Conservation (phyloP, 768 basidiomycete species). For the Suillus paluster region DNA sequence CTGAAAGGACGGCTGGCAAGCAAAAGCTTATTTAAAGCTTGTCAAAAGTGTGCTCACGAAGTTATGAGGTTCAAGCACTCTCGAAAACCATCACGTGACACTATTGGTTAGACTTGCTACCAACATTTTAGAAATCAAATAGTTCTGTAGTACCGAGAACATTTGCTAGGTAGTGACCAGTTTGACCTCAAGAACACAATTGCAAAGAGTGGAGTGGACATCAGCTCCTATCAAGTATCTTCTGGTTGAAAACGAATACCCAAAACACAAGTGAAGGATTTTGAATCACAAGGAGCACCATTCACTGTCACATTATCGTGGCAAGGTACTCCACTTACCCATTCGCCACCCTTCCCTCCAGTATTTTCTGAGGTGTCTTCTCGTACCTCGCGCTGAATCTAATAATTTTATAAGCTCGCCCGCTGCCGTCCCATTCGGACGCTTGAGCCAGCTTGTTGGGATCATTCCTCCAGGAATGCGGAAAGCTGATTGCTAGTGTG, state of each 20-base stretch:
- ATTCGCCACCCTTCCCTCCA: background rate
- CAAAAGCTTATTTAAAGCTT: background rate
- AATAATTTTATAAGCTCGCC: slow-evolving; percentile 8
- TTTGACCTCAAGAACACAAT: background rate
- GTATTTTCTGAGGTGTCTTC: background rate
- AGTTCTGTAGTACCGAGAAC: no score
- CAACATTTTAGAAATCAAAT: no score
- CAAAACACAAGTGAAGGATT: background rate
- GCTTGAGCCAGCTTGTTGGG: slow-evolving; percentile 6
- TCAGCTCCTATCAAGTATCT: background rate
- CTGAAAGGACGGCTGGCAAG: slow-evolving; percentile 4
- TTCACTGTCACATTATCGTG: background rate
- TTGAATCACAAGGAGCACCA: background rate
- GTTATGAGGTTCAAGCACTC: no score
- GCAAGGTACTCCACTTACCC: background rate
- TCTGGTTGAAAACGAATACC: background rate
- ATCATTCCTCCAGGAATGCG: background rate
- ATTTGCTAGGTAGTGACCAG: background rate
- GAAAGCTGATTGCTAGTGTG: no score
- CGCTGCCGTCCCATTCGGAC: background rate
- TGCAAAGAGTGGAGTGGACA: background rate
- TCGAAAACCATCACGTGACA: slow-evolving; percentile 1
- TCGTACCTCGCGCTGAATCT: slow-evolving; percentile 4
- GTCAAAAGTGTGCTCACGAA: no score
- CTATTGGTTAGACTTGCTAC: no score